Percentiles rank a stretch among this genome's conserved stretches.
Evolutionary conservation across 2,329 filamentous ascomycete genomes (phyloP).

Genomic region (Fusarium tricinctum): DNA sequence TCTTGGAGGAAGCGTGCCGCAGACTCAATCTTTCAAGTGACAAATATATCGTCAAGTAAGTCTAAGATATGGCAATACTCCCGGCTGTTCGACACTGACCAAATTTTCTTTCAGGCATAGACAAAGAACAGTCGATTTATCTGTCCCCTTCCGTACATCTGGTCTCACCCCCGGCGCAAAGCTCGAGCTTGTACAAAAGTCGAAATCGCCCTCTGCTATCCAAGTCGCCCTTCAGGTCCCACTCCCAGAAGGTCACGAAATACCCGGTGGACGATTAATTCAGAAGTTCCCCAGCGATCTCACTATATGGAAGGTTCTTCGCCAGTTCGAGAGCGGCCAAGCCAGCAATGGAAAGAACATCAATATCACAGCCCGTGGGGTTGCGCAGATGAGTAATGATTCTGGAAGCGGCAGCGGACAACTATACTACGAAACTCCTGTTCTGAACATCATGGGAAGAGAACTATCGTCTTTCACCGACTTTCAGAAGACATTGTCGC

Average conservation of each 20-base stretch:
- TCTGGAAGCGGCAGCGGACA: conserved; percentile 75
- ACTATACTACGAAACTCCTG: conserved; percentile 88
- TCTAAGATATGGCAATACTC: neutral
- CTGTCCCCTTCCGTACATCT: conserved; percentile 84
- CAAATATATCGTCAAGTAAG: conserved; percentile 85
- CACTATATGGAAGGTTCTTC: conserved; percentile 88
- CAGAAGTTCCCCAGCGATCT: conserved; percentile 92
- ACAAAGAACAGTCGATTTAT: conserved; percentile 88
- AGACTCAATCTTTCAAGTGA: conserved; percentile 81
- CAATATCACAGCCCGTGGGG: conserved; percentile 87
- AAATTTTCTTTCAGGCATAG: conserved; percentile 71
- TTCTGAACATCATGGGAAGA: conserved; percentile 85
- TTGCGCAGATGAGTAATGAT: conserved; percentile 72
- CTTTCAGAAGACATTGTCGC: conserved; percentile 88
- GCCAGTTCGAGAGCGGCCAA: conserved; percentile 87
- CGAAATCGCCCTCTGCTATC: conserved; percentile 86
- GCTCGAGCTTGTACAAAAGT: conserved; percentile 89
- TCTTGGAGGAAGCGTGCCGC: conserved; percentile 87
- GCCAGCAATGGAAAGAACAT: conserved; percentile 71
- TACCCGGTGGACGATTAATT: conserved; percentile 76
- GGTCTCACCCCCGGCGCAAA: conserved; percentile 89
- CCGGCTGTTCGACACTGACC: neutral
- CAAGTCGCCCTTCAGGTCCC: conserved; percentile 91
- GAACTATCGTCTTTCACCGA: conserved; percentile 83
- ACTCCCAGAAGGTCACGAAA: conserved; percentile 73